Percentiles rank a stretch among this genome's conserved stretches.
Evolutionary conservation across 2,329 filamentous ascomycete genomes (phyloP).

Genomic region (Alternaria novae-zelandiae): DNA sequence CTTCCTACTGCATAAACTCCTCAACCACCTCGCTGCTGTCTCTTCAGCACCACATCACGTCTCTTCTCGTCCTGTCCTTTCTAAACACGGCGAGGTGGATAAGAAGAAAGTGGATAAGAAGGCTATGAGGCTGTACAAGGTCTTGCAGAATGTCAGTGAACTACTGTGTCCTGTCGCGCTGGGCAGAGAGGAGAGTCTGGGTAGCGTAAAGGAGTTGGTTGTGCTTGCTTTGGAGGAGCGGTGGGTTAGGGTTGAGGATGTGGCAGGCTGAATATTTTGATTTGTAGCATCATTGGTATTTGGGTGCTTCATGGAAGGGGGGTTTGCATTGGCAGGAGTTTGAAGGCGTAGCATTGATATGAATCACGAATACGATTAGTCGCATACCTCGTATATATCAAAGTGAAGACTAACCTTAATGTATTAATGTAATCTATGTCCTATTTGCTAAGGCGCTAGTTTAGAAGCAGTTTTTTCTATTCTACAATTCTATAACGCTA

Average conservation of each 20-base stretch:
- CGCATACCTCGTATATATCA: background rate
- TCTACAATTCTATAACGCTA: too few relatives aligned
- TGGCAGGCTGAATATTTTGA: slow-evolving; percentile 19
- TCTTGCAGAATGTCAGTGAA: slow-evolving; percentile 45
- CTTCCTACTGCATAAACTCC: slow-evolving; percentile 64
- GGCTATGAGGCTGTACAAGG: slow-evolving; percentile 46
- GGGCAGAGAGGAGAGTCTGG: slow-evolving; percentile 25
- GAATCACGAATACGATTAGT: background rate
- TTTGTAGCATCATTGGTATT: background rate
- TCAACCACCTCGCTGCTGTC: slow-evolving; percentile 47
- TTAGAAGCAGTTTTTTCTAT: too few relatives aligned
- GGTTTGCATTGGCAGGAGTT: background rate
- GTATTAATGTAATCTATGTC: too few relatives aligned
- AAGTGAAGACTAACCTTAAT: too few relatives aligned
- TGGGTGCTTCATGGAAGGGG: background rate
- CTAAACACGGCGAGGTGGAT: slow-evolving; percentile 2
- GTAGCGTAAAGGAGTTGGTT: slow-evolving; percentile 44
- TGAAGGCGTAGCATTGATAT: background rate
- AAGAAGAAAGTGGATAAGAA: slow-evolving; percentile 40
- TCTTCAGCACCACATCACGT: slow-evolving; percentile 16
- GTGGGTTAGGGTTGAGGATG: slow-evolving; percentile 46
- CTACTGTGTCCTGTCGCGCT: slow-evolving; percentile 50
- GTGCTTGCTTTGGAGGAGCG: slow-evolving; percentile 41
- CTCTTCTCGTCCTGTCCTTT: background rate
- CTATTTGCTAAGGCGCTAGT: too few relatives aligned